Conservation (phyloP, 73 alveolate genomes). For the Blepharisma japonicum region DNA sequence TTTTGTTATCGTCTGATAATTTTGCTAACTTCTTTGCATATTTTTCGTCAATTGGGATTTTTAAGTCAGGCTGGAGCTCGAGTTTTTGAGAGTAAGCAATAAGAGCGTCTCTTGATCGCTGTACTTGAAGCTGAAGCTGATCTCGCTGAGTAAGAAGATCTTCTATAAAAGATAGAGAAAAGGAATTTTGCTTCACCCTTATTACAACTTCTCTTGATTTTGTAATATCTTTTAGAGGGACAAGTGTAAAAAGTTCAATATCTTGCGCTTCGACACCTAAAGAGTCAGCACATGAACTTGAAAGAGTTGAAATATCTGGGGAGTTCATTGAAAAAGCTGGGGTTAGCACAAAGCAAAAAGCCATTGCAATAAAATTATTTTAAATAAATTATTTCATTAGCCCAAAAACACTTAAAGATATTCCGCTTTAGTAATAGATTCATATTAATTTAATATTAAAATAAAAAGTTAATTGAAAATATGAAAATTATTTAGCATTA, state of each 20-base stretch:
- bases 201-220: background rate
- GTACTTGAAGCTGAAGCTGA: constrained; percentile 8
- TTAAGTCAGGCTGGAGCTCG: background rate
- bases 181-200: background rate
- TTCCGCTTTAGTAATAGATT: too few species aligned
- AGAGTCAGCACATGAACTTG: background rate
- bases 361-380: too few species aligned
- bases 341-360: background rate
- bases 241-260: background rate
- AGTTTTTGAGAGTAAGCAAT: constrained; percentile 2
- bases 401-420: too few species aligned
- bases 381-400: too few species aligned
- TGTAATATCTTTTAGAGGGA: constrained; percentile 1
- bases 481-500: too few species aligned
- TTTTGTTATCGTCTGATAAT: constrained; percentile 56
- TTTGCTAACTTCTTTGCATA: constrained; percentile 41
- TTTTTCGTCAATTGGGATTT: constrained; percentile 23
- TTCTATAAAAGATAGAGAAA: constrained; percentile 9
- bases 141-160: constrained; percentile 19
- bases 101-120: constrained; percentile 11
- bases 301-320: background rate
- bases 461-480: too few species aligned
- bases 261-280: background rate
- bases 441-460: too few species aligned
- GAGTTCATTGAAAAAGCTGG: constrained; percentile 25